Base-by-base conservation (phyloP, 305 asterid genomes). In the Withania somnifera region DNA sequence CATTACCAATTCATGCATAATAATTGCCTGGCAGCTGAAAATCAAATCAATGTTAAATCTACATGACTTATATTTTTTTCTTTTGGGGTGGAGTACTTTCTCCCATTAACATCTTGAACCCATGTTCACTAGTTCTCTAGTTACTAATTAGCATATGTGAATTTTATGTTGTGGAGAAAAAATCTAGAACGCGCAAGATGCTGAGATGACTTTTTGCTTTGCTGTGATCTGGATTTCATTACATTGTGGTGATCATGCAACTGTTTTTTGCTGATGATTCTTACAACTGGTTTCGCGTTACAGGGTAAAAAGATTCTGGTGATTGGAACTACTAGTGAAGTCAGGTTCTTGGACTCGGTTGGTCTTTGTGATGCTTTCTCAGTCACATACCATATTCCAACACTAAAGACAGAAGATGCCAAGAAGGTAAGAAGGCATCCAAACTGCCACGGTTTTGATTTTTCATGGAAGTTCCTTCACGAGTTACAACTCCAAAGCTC, bases 261-360 rank as follows among this genome's bases (percentile, higher is more conserved):
- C 34, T 30, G 34, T 4, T 30, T 30, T 34, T 53, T 50, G 68
- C 69, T 32, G 36, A 58, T 58, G 38, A 24, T 58, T 58, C 63
- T 56, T 67, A 22, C 63, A 7, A 22, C 54, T 73, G 64, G 73
- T 86, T 78, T 58, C n/a, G 11, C 7, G 80, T 78, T 50, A 81
- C 92, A 95, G 99, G 98, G 99, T 47, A 95, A 94, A 58, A 30
- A 4, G 34, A 30, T 30, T 50, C 97, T 93, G 38, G 98, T 96
- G 78, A 89, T 96, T 85, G 99, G 99, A 82, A 93, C 99, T 66
- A 94, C 99, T 54, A 96, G 98, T 81, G 97, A 96, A 89, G 90
- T 87, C 13, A 81, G 86, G 83, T 94, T 96, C 91, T 89, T 96
- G 87, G 97, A 90, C 40, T 90, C 94, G 66, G 87, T 96, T 80